Percentiles rank a stretch among this genome's conserved stretches.
Evolutionary conservation across 495 filamentous ascomycete genomes (phyloP).

Genomic region (Collariella sp.): DNA sequence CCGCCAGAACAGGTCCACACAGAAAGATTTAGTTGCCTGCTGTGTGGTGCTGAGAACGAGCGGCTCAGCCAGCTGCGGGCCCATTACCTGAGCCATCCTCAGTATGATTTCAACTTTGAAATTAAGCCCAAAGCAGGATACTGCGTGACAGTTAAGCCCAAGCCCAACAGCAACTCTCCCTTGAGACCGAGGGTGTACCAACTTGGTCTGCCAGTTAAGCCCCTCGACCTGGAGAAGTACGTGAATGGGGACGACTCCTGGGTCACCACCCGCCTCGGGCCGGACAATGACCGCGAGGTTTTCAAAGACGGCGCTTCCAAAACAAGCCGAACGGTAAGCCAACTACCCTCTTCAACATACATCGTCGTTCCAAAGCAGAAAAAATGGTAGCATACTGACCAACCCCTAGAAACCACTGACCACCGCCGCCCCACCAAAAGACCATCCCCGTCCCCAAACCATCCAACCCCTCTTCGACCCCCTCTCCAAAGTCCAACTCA

Average conservation of each 20-base stretch:
- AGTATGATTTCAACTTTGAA: conserved; percentile 40
- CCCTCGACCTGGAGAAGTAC: conserved; percentile 33
- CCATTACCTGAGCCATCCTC: conserved; percentile 38
- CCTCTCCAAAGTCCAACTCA: conserved; percentile 38
- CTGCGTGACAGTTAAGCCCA: conserved; percentile 19
- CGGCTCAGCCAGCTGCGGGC: conserved; percentile 36
- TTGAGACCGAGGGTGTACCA: conserved; percentile 27
- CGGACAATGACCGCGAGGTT: conserved; percentile 27
- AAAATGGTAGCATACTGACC: too few species aligned
- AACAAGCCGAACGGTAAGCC: neutral
- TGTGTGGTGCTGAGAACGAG: conserved; percentile 37
- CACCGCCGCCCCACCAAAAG: conserved; percentile 14
- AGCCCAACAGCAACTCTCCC: conserved; percentile 4
- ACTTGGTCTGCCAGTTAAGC: conserved; percentile 29
- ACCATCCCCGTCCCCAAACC: conserved; percentile 37
- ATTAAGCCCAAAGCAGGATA: conserved; percentile 11
- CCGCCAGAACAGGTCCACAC: conserved; percentile 37
- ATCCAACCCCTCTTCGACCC: conserved; percentile 45
- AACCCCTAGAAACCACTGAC: neutral
- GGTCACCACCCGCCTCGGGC: conserved; percentile 32
- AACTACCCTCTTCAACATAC: neutral
- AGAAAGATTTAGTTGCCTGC: conserved; percentile 35
- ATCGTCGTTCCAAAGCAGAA: neutral
- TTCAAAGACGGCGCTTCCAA: neutral
- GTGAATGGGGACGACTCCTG: conserved; percentile 37